Conservation (phyloP, 164 flowering plant species). For the Platanus orientalis region DNA sequence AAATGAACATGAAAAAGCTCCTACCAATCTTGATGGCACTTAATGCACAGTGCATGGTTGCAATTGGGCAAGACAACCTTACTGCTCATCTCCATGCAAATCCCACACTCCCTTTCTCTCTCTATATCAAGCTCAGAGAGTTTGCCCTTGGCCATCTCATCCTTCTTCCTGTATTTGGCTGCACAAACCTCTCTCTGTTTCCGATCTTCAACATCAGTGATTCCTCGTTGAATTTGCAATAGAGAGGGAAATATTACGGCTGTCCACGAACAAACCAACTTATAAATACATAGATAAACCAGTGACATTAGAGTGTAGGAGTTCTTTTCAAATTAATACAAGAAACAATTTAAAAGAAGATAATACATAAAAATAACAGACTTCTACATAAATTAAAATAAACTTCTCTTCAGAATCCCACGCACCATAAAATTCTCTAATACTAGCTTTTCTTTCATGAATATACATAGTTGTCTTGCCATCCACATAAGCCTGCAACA, state of each 20-base stretch:
- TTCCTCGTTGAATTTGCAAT: constrained; percentile 79
- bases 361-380: no score
- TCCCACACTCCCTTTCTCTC: constrained; percentile 88
- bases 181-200: constrained; percentile 68
- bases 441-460: constrained; percentile 84
- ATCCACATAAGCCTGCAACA: constrained; percentile 66
- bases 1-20: background rate
- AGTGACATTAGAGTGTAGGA: no score
- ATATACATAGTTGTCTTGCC: constrained; percentile 81
- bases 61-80: no score
- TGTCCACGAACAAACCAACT: constrained; percentile 27
- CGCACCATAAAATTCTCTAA: constrained; percentile 85
- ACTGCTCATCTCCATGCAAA: constrained; percentile 77
- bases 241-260: constrained; percentile 86
- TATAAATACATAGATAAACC: no score
- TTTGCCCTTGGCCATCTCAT: constrained; percentile 48
- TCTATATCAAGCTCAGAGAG: constrained; percentile 65
- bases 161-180: constrained; percentile 50
- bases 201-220: constrained; percentile 71
- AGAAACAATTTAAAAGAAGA: no score
- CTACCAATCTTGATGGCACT: constrained; percentile 78
- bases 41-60: constrained; percentile 73
- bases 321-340: no score
- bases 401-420: constrained; percentile 1
- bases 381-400: no score